Conservation (phyloP, 805 yeast genomes). For the Yamadazyma paraphyllophila region DNA sequence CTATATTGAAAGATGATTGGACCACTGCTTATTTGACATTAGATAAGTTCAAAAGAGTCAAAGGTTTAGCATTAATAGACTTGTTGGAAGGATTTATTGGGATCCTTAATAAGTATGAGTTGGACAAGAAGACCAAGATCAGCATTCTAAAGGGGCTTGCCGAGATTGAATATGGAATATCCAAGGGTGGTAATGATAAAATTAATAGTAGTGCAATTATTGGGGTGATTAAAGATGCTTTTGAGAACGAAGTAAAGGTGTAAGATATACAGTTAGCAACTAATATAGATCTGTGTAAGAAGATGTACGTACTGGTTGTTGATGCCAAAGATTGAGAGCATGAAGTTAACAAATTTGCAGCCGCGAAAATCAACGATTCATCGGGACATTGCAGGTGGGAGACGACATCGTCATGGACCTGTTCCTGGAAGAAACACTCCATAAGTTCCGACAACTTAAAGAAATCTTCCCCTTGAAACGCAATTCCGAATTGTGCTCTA, state of each 20-base stretch:
- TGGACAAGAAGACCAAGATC: slow-evolving; percentile 61
- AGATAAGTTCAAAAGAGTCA: slow-evolving; percentile 58
- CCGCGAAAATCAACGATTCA: neutral
- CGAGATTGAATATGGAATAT: slow-evolving; percentile 87
- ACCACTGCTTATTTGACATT: slow-evolving; percentile 68
- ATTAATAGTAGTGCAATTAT: slow-evolving; percentile 87
- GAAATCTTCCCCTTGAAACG: slow-evolving; percentile 4
- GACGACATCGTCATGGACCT: neutral
- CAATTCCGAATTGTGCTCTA: neutral
- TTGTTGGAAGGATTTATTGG: slow-evolving; percentile 73
- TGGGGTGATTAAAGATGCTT: slow-evolving; percentile 73
- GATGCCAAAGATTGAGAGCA: too few species aligned
- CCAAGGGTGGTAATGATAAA: slow-evolving; percentile 89
- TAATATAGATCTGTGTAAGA: neutral
- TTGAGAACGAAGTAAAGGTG: slow-evolving; percentile 33
- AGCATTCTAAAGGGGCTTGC: slow-evolving; percentile 67
- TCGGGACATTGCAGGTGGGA: too few species aligned
- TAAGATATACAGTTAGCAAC: neutral
- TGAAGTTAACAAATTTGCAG: slow-evolving; percentile 1
- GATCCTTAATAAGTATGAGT: slow-evolving; percentile 64
- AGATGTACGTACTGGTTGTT: neutral
- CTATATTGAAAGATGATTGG: slow-evolving; percentile 88
- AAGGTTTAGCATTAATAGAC: slow-evolving; percentile 90
- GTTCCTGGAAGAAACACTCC: neutral
- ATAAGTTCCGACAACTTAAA: neutral